Base-by-base conservation (phyloP, 2,329 filamentous ascomycete species). In the Fusarium ramigenum region DNA sequence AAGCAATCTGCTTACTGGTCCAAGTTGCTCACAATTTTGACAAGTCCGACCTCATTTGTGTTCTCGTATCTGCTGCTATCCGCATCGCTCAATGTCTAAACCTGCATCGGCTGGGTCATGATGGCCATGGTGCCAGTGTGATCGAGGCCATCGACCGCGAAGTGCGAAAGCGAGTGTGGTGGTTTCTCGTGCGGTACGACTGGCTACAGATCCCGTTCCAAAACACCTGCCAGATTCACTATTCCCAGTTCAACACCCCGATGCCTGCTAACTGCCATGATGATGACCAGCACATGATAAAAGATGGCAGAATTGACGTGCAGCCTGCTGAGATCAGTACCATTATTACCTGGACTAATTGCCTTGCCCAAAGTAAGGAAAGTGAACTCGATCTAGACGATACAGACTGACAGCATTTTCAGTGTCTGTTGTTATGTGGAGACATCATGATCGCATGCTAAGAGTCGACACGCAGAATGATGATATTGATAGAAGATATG, bases 111-210 rank as follows among this genome's bases (percentile, higher is more conserved):
- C 4, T 64, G 21, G 61, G 61, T 0, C 8, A 4, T 1, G 23
- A 52, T 14, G 10, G 18, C 4, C 32, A 7, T 16, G 5, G 4
- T 12, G 5, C 8, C 4, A 2, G 12, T 5, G 9, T 5, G 9
- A 15, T 8, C 0, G 61, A n/a, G 5, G 7, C 2, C 7, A 4
- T 63, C 1, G 30, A 34, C 15, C 30, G 57, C 12, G 44, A 64
- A 14, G 25, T 64, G 9, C 46, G 46, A 42, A 64, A 50, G 25
- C 30, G 44, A 7, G 14, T 64, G 0, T 64, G 61, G 61, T 64
- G 57, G 61, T 64, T 64, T 25, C 61, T 64, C 3, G 61, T 62
- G 4, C 61, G 61, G 5, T 64, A 64, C 12, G 61, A 62, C n/a
- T 64, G 61, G 61, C 18, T 64, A 11, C 57, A 64, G 7, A 64